Evolutionary conservation across 2,329 filamentous ascomycete genomes (phyloP), one percentile per base, ranked within the genome.

Genomic region (Botrytis aclada): DNA sequence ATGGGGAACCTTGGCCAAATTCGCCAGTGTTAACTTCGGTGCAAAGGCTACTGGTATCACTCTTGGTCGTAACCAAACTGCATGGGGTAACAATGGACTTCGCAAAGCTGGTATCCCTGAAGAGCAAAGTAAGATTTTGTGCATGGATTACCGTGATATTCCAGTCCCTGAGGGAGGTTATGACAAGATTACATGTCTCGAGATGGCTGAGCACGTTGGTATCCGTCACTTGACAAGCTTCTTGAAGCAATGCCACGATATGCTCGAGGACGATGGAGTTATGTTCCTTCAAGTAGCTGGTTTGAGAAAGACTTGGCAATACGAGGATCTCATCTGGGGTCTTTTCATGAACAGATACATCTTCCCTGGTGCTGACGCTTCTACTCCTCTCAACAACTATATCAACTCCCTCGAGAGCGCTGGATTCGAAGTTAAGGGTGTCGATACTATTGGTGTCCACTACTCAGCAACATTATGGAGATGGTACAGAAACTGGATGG

Each of bases 341-440:
- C 88, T 98, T 64, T 98, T 98, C 88, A 97, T 98, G 94, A 98
- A 98, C 91, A 98, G 97, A 86, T 97, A 98, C 84, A 88, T 98
- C 83, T 98, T 98, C 89, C 96, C 95, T 47, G 96, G 96, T 82
- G 96, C 96, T 69, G 96, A 98, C 82, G 96, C 96, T 70, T 97
- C 93, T 61, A 97, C 94, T 73, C 96, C 96, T 69, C 90, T 99
- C 66, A 94, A 93, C 78, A 96, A 91, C 84, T 93, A 96, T 79
- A 86, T 97, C 78, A 90, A 94, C 83, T 90, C 90, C 81, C 88
- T 98, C 32, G 96, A 99, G 85, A 90, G 88, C 73, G 92, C 93
- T 76, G 94, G 94, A 54, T 97, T 94, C 79, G 96, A 98, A 84
- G 86, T 98, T 83, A 98, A 98, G 90, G 86, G 86, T 78, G 85